phyloP scores from a whole-genome alignment of 768 basidiomycete genomes.

The Amanita exitialis region DNA sequence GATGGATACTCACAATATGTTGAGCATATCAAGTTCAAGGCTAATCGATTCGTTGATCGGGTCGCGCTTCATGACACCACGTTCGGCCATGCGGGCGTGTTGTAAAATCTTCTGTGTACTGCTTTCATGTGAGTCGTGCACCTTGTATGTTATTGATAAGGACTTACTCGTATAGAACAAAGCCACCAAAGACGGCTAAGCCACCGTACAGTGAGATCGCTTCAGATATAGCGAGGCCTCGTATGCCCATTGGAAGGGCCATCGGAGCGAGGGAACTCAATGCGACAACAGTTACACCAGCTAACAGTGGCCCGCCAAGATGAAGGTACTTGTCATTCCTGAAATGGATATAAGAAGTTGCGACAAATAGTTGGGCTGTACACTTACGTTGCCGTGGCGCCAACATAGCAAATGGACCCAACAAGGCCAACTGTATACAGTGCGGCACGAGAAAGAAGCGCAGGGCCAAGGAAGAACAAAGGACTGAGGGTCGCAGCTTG shows the following conservation, averaged over 20 bases:
- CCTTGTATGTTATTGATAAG: neutral
- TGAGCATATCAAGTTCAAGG: constrained; percentile 81
- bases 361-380: neutral
- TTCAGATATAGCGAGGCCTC: constrained; percentile 68
- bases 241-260: constrained; percentile 76
- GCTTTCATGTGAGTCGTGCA: constrained; percentile 3
- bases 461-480: constrained; percentile 82
- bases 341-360: neutral
- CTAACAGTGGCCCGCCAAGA: constrained; percentile 81
- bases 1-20: constrained; percentile 59
- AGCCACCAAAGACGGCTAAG: constrained; percentile 78
- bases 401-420: constrained; percentile 80
- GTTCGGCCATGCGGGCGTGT: constrained; percentile 66
- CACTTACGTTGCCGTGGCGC: constrained; percentile 71
- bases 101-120: constrained; percentile 82
- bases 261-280: constrained; percentile 82
- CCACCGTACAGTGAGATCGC: constrained; percentile 80
- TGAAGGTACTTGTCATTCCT: constrained; percentile 78
- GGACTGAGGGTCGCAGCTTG: constrained; percentile 84
- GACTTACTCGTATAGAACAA: constrained; percentile 78
- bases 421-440: constrained; percentile 82
- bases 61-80: constrained; percentile 56
- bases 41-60: constrained; percentile 71
- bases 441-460: constrained; percentile 77
- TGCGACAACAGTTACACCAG: constrained; percentile 83